Percentiles rank a stretch among this genome's conserved stretches.
These are phyloP conservation scores for Cytospora piceicola DNA, from an alignment of 2,329 filamentous ascomycete genomes.

Conservation along the genomic window DNA sequence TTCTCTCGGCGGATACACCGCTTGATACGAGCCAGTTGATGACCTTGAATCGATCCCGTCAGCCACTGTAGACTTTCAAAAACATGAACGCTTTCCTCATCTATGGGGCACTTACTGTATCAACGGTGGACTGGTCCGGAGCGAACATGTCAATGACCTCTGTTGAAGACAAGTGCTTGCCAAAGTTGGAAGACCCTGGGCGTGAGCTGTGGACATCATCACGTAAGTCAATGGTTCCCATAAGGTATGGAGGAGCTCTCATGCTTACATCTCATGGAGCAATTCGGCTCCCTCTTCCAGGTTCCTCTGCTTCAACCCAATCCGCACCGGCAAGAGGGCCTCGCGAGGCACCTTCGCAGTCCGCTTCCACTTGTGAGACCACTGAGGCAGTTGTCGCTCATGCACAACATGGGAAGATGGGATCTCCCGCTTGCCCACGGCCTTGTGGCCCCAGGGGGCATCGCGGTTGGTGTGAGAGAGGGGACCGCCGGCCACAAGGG, in stretches of 20 bases:
- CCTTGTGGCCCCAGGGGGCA: background rate
- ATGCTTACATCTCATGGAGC: constrained; percentile 40
- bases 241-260: background rate
- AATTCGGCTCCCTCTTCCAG: constrained; percentile 38
- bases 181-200: constrained; percentile 43
- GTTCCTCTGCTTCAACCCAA: constrained; percentile 40
- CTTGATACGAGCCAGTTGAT: constrained; percentile 41
- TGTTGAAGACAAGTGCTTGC: constrained; percentile 44
- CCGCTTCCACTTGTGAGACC: constrained; percentile 36
- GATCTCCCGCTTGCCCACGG: constrained; percentile 22
- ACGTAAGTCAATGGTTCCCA: background rate
- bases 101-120: constrained; percentile 43
- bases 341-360: constrained; percentile 34
- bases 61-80: constrained; percentile 20
- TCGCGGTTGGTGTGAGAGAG: constrained; percentile 18
- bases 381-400: constrained; percentile 37
- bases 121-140: constrained; percentile 40
- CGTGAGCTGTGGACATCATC: constrained; percentile 39
- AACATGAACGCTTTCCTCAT: background rate
- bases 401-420: constrained; percentile 36
- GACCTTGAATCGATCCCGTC: constrained; percentile 37
- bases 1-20: constrained; percentile 31
- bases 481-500: constrained; percentile 11
- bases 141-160: constrained; percentile 46
- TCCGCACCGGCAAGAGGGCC: constrained; percentile 40